Base-by-base conservation (phyloP, 2,329 filamentous ascomycete species). In the Neurospora crassa region DNA sequence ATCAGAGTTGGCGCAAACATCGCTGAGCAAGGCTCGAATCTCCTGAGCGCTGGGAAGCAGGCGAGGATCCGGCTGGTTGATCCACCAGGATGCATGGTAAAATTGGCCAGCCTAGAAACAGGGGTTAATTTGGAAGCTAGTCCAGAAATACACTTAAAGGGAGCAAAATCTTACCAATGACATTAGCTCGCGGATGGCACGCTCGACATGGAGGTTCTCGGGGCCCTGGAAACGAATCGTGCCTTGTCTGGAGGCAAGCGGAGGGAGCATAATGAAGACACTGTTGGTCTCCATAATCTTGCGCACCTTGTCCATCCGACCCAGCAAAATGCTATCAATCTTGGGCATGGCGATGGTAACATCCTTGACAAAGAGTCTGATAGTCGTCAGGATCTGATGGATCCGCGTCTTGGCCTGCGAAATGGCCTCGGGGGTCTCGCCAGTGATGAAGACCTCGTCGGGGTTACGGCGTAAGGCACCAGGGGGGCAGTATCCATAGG, bases 271-370 rank as follows among this genome's bases (percentile, higher is more conserved):
- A 76, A 99, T 93, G 80, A 96, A 97, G 7, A 95, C 96, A 45
- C 95, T 96, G 78, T 98, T 98, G 71, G 91, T 91, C 79, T 99
- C 96, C 82, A 97, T 95, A 75, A 99, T 97, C 85, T 97, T 97
- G 78, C 94, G 93, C 72, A 99, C 93, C 81, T 98, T 98, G 81
- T 98, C 95, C 77, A 98, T 86, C 37, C 96, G 91, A 76, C 92
- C 92, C 43, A 98, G 89, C 72, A 99, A 82, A 76, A 99, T 95
- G 79, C 91, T 96, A 81, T 99, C 96, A 74, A 98, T 93, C 83
- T 99, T 99, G 79, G 92, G 92, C 41, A 93, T 88, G 68, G 94
- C 92, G 72, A 99, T 91, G 74, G 92, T 89, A 63, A 97, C 93
- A 79, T 97, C 94, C 82, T 99, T 99, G 78, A 97, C 91, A 76